Conservation (phyloP, 2,329 filamentous ascomycete genomes). For the Colletotrichum incanum region DNA sequence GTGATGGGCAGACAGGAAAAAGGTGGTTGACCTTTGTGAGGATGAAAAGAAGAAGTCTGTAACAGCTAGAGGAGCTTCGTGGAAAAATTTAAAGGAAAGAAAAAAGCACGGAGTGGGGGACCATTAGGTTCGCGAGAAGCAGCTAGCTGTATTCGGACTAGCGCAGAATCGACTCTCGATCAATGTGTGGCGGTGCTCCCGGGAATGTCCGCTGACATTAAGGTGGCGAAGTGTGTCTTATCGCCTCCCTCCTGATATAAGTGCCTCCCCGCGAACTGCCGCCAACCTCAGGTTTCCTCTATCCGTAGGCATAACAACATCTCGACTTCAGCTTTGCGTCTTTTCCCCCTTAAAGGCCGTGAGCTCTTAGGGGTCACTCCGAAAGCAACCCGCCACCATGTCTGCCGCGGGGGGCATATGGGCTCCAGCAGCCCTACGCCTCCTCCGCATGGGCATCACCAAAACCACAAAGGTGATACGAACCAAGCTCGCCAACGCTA, state of each 20-base stretch:
- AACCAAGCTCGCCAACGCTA: conserved; percentile 62
- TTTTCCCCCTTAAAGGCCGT: conserved; percentile 17
- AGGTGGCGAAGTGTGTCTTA: conserved; percentile 48
- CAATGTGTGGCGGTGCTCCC: conserved; percentile 55
- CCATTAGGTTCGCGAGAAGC: conserved; percentile 2
- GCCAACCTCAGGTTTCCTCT: conserved; percentile 1
- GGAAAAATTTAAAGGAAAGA: conserved; percentile 42
- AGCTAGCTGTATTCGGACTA: conserved; percentile 48
- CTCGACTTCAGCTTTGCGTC: conserved; percentile 5
- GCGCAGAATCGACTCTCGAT: conserved; percentile 45
- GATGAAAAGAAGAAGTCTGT: conserved; percentile 44
- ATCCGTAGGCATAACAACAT: conserved; percentile 1
- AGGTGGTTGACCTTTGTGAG: conserved; percentile 45
- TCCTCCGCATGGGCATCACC: conserved; percentile 67
- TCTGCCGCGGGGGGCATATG: conserved; percentile 70
- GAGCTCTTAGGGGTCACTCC: conserved; percentile 30
- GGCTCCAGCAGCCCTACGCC: conserved; percentile 70
- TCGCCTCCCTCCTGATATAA: conserved; percentile 43
- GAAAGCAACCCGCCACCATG: conserved; percentile 60
- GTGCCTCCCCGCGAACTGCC: conserved; percentile 45
- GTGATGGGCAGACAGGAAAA: conserved; percentile 23
- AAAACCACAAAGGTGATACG: conserved; percentile 68
- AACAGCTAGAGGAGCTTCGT: conserved; percentile 47
- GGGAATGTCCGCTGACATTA: conserved; percentile 34
- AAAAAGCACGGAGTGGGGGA: conserved; percentile 34